These are phyloP conservation scores for Pichia inconspicua DNA, from an alignment of 1,139 yeast species.

Conservation along the genomic window DNA sequence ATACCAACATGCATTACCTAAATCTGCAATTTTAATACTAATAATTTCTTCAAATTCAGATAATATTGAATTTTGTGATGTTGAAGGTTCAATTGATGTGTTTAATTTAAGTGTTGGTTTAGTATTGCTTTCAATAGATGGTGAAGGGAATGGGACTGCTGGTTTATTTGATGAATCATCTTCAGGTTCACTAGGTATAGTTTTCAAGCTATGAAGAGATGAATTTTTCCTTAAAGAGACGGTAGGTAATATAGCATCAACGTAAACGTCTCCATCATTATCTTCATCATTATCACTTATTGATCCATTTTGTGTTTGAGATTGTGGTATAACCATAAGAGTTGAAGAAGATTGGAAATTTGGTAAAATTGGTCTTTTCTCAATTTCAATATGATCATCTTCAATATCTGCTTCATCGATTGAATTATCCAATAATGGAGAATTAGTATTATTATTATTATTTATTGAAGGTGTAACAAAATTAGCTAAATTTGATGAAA, in stretches of 20 bases:
- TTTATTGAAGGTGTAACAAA: neutral
- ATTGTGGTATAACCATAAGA: neutral
- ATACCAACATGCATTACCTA: constrained; percentile 69
- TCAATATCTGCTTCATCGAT: constrained; percentile 14
- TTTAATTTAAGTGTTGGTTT: neutral
- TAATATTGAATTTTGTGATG: constrained; percentile 10
- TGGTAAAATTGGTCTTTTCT: neutral
- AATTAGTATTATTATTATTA: neutral
- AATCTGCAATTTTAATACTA: constrained; percentile 60
- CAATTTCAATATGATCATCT: constrained; percentile 8
- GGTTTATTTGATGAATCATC: too few relatives aligned
- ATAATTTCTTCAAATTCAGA: constrained; percentile 30
- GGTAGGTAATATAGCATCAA: neutral
- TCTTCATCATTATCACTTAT: neutral
- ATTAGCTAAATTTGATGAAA: constrained; percentile 3
- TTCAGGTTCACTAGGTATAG: neutral
- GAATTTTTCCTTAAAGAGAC: neutral
- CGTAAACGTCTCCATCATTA: neutral
- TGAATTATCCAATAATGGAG: neutral
- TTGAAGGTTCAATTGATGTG: neutral
- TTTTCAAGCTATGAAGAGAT: constrained; percentile 11
- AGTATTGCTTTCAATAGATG: neutral
- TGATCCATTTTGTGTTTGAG: neutral
- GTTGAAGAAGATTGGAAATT: neutral
- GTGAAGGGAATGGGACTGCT: constrained; percentile 7